phyloP scores from a whole-genome alignment of 768 basidiomycete species.

The Lentinula raphanica region DNA sequence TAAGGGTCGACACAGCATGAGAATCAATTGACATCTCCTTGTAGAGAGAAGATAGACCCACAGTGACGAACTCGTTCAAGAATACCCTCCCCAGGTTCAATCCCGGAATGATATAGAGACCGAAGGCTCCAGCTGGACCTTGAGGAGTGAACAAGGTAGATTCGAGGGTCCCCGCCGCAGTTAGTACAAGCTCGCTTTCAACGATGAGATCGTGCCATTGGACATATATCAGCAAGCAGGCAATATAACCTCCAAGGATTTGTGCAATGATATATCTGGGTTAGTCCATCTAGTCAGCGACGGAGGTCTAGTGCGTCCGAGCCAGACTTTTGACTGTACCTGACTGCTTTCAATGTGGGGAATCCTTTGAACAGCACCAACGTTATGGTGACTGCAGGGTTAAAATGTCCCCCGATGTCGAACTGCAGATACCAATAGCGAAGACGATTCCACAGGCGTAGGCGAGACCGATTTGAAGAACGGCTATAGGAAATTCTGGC shows the following conservation, averaged over 20 bases:
- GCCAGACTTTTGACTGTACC: conserved; percentile 32
- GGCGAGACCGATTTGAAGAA: conserved; percentile 52
- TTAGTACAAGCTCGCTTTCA: conserved; percentile 25
- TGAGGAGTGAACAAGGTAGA: conserved; percentile 30
- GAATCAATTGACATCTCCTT: neutral
- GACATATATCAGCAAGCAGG: conserved; percentile 52
- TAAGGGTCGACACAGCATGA: conserved; percentile 11
- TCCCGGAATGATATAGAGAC: conserved; percentile 40
- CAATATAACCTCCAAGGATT: conserved; percentile 60
- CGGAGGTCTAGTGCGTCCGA: neutral
- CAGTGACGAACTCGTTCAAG: conserved; percentile 53
- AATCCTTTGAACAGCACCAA: conserved; percentile 50
- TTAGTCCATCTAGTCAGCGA: neutral
- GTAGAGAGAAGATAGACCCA: conserved; percentile 21
- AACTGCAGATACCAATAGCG: conserved; percentile 45
- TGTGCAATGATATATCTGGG: conserved; percentile 62
- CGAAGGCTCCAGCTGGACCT: conserved; percentile 51
- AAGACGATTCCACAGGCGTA: conserved; percentile 59
- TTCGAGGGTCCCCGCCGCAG: conserved; percentile 20
- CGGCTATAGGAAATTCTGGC: conserved; percentile 27
- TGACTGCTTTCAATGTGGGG: conserved; percentile 43
- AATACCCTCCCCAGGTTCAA: conserved; percentile 41
- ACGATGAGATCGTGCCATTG: conserved; percentile 54
- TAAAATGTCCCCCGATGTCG: conserved; percentile 65
- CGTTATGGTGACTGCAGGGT: conserved; percentile 55